Percentiles rank a stretch among this genome's conserved stretches.
These are phyloP conservation scores for Phanerodontia chrysosporium DNA, from an alignment of 768 basidiomycete genomes.

Conservation along the genomic window DNA sequence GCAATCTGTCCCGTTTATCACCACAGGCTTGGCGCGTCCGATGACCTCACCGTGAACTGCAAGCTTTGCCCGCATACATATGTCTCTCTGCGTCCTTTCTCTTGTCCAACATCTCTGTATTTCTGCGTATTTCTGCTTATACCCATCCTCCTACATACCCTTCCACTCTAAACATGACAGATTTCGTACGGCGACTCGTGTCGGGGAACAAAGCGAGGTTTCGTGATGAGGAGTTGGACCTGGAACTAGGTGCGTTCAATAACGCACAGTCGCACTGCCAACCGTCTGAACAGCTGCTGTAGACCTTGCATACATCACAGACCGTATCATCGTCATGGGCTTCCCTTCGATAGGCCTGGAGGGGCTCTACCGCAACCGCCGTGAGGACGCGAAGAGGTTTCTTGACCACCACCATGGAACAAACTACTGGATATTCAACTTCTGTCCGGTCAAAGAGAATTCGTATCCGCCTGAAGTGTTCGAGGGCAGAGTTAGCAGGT, in stretches of 20 bases:
- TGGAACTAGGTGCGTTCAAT: constrained; percentile 69
- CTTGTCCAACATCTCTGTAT: not conserved
- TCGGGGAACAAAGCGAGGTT: constrained; percentile 81
- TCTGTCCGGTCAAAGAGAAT: constrained; percentile 80
- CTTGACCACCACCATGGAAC: constrained; percentile 67
- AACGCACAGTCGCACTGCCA: not conserved
- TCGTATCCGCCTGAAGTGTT: constrained; percentile 69
- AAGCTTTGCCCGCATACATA: not conserved
- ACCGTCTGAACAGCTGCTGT: not conserved
- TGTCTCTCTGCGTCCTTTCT: not conserved
- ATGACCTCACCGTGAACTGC: constrained; percentile 1
- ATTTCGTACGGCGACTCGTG: constrained; percentile 68
- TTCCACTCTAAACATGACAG: constrained; percentile 39
- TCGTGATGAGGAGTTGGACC: constrained; percentile 57
- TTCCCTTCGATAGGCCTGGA: constrained; percentile 81
- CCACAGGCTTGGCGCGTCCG: not conserved
- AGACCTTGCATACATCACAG: constrained; percentile 70
- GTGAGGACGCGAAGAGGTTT: constrained; percentile 73
- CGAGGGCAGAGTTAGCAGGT: constrained; percentile 71
- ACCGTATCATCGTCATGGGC: constrained; percentile 75
- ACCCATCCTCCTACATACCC: not conserved
- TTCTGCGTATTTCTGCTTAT: not conserved
- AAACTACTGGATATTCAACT: constrained; percentile 87
- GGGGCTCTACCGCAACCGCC: constrained; percentile 72
- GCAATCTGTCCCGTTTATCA: not conserved